Base-by-base conservation (phyloP, 495 filamentous ascomycete species). In the Hapsidospora chrysogenum region DNA sequence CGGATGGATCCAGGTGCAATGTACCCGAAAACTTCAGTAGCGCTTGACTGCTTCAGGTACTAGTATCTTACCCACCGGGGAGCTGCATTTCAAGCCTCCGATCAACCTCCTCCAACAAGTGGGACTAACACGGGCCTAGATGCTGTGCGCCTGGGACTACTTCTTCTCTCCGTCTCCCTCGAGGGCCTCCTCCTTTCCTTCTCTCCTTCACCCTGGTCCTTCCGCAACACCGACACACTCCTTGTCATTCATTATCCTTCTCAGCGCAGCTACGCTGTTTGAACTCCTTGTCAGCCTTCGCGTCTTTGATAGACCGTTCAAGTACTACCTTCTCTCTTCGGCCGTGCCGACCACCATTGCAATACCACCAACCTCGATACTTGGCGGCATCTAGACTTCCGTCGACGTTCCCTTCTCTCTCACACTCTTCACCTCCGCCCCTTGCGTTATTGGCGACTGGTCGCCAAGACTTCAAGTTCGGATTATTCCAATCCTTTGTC, bases 251-350 rank as follows among this genome's bases (percentile, higher is more conserved):
- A 16, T 33, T 32, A 17, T 33, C 17, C 13, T 27, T 27, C 10
- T 26, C 10, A 36, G 17, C 10, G 19, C 33, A 36, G 33, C 33
- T 15, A 36, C 18, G 31, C 31, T 33, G 31, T 33, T 31, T 22
- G 18, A 33, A 16, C 23, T 26, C 6, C 23, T 26, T 36, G 20
- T 22, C 37, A 53, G 46, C 39, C 48, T 50, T 39, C 50, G 49
- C 48, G 51, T 51, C 53, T 54, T 58, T 54, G 53, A 56, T 37
- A 57, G 53, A 53, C 53, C 27, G 41, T 45, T 34, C 23, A 21
- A 33, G 9, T 36, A 18, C 34, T 32, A 21, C 34, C 27, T 37
- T 37, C 23, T 18, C n/a, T n/a, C n/a, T n/a, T n/a, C 33, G 39
- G 34, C 34, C 33, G 14, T 16, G 31, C 38, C 33, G 38, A 34